These are phyloP conservation scores for Chlamydomonas reinhardtii DNA, from an alignment of 163 green algal species.

Conservation along the genomic window DNA sequence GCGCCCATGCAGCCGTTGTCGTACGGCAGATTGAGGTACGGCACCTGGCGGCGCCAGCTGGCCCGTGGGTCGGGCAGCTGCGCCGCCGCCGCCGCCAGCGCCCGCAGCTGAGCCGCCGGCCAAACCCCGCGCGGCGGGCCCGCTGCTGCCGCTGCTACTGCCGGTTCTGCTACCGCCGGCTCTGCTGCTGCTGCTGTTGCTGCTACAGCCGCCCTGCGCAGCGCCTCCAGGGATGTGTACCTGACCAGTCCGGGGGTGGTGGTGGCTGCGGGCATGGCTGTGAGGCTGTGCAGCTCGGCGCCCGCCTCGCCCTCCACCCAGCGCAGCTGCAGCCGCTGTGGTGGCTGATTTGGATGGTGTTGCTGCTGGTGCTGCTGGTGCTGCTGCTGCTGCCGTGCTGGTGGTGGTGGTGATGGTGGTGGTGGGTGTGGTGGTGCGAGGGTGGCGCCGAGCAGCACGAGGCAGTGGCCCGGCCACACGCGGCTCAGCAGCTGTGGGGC, in stretches of 20 bases:
- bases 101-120: background rate
- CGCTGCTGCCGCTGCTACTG: background rate
- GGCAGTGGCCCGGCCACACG: constrained; percentile 20
- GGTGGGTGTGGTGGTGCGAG: background rate
- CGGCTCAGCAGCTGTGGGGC: constrained; percentile 5
- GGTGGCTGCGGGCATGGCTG: constrained; percentile 9
- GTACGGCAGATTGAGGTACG: constrained; percentile 16
- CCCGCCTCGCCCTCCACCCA: constrained; percentile 17
- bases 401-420: background rate
- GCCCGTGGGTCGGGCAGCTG: background rate
- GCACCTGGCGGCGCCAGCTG: background rate
- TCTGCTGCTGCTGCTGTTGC: background rate
- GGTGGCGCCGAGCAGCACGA: constrained; percentile 22
- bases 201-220: background rate
- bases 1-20: background rate
- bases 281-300: constrained; percentile 27
- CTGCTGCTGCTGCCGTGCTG: background rate
- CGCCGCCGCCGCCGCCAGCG: background rate
- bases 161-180: background rate
- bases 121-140: background rate
- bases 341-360: background rate
- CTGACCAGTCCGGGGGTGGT: constrained; percentile 14
- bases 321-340: background rate
- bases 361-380: background rate
- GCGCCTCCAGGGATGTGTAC: constrained; percentile 25